Evolutionary conservation across 805 yeast genomes (phyloP), one percentile per base, ranked within the genome.

Genomic region (Hemisphaericaspora nanyangensis): DNA sequence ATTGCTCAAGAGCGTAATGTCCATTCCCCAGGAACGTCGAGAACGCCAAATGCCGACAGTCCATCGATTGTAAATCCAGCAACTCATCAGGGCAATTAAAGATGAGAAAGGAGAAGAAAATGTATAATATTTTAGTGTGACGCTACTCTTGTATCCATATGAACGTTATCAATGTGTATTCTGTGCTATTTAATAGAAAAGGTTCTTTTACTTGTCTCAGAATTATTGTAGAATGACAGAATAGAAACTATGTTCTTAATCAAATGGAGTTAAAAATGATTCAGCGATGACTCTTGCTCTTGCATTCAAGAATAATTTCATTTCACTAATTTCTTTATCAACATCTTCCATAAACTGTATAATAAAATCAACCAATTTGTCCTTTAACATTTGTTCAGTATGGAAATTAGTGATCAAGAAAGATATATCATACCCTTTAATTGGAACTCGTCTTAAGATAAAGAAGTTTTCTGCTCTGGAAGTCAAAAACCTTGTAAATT

Each of bases 261-360:
- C 95, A 57, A 89, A 88, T 37, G 93, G 95, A 31, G 90, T 85
- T 51, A 91, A 73, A 62, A 89, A 91, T 6, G 96, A 91, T 64
- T 93, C 99, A 19, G 99, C 99, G 35, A 89, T 95, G 45, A 88
- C 91, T 71, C 99, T 84, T 11, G 99, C 99, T 58, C 99, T 79
- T 11, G 99, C 96, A 58, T 93, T 93, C 60, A 93, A 77, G 62
- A 91, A 93, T 61, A 93, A 75, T 66, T 93, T 93, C 95, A 93
- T 93, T 61, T 93, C 99, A 63, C 96, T 87, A 56, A 93, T 93
- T 64, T 93, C 99, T 69, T 89, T 91, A 63, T 93, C 99, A 15
- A 93, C 99, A 56, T 90, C 99, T 63, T 93, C 98, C 98, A 93
- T 90, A 62, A 93, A 93, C 68, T 93, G 98, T 51, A 93, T 88